These are phyloP conservation scores for Volvox africanus DNA, from an alignment of 139 green algal species.

Conservation along the genomic window DNA sequence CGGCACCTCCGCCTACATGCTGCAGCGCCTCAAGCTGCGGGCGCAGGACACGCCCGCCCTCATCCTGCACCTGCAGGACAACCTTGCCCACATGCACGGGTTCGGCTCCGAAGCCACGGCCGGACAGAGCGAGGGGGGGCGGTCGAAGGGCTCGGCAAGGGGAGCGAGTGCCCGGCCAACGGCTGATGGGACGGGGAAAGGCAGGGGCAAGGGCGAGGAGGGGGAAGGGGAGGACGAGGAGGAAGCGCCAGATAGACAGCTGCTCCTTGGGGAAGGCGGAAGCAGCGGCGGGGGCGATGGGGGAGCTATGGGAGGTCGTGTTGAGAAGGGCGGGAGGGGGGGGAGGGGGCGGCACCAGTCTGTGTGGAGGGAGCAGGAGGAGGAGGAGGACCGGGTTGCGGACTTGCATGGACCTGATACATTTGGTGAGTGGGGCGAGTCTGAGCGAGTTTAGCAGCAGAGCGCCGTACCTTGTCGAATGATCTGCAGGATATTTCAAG, in stretches of 20 bases:
- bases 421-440: too few species aligned
- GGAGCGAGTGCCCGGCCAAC: too few species aligned
- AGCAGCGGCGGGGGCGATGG: background rate
- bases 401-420: background rate
- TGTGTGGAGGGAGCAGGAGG: background rate
- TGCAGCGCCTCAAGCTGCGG: slow-evolving; percentile 51
- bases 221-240: background rate
- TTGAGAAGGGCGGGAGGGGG: background rate
- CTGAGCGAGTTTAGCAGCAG: too few species aligned
- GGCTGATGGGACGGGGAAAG: too few species aligned
- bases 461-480: too few species aligned
- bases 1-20: slow-evolving; percentile 52
- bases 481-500: too few species aligned
- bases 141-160: too few species aligned
- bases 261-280: background rate
- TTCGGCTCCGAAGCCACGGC: background rate
- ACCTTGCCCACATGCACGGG: background rate
- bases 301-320: background rate
- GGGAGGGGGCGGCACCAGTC: background rate
- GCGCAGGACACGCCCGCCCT: slow-evolving; percentile 10
- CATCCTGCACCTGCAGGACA: background rate
- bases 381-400: background rate
- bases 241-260: background rate
- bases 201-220: background rate
- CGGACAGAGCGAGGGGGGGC: too few species aligned